Base-by-base conservation (phyloP, 2,329 filamentous ascomycete species). In the Trichoderma sp. region DNA sequence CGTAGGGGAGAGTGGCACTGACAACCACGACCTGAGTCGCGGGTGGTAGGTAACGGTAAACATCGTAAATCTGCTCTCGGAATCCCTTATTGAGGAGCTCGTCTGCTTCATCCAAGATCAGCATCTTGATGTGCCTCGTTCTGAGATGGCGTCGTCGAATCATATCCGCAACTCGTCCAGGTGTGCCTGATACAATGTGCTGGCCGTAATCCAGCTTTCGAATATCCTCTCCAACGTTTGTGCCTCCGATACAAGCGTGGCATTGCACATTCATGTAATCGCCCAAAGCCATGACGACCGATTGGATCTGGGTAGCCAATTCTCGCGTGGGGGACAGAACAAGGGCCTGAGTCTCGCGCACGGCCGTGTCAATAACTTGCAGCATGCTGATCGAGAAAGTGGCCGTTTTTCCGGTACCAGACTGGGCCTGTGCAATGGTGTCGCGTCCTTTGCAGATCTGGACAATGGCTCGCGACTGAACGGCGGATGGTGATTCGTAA, bases 221-320 rank as follows among this genome's bases (percentile, higher is more conserved):
- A 75, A 99, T 99, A 78, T 99, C 96, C 79, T 98, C 96, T 75
- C 96, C 94, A 46, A 99, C 94, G 77, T 97, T 98, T 74, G 96
- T 99, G 70, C 96, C 96, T 74, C 96, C 96, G 76, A 99, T 98
- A 82, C 96, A 99, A 70, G 96, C 95, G 77, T 99, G 96, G 83
- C 96, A 99, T 82, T 99, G 94, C 4, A 99, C 93, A 78, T 97
- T 97, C 96, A 99, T 98, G 85, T 97, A 99, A 82, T 99, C 96
- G 73, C 96, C 96, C n/a, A 99, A 88, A n/a, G 96, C 96, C 90
- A 98, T 97, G 75, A 99, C 92, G 70, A 99, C 96, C 43, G 93
- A 97, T 83, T 99, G 96, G 73, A 99, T 99, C 83, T 99, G 96
- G 32, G 95, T 97, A 56, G 96, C 96, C 73, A 99, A 85, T 86